Conservation (phyloP, 768 basidiomycete species). For the Termitomyces sp. region DNA sequence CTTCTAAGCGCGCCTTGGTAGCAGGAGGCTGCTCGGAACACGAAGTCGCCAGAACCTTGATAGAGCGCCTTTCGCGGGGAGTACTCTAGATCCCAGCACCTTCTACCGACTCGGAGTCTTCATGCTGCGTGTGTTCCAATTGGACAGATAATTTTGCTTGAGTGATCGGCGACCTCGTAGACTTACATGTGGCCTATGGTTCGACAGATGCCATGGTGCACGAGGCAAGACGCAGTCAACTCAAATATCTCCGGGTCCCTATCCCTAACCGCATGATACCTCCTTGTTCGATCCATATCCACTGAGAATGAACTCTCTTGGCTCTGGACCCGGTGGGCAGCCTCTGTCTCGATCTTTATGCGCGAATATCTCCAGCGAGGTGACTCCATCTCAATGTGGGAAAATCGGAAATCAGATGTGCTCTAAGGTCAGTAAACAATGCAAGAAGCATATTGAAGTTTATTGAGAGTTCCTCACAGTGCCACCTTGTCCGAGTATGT, state of each 20-base stretch:
- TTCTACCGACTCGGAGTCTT: neutral
- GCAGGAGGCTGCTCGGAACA: neutral
- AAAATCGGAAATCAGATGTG: constrained; percentile 18
- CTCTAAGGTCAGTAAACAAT: constrained; percentile 18
- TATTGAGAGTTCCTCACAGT: neutral
- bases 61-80: neutral
- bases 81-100: no score
- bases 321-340: constrained; percentile 19
- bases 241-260: neutral
- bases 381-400: neutral
- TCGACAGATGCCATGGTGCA: neutral
- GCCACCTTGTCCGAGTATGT: constrained; percentile 11
- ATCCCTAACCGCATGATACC: neutral
- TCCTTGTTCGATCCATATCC: no score
- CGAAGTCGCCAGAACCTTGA: neutral
- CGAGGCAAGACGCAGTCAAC: neutral
- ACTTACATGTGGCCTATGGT: neutral
- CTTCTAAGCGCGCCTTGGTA: neutral
- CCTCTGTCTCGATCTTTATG: constrained; percentile 20
- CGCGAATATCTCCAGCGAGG: constrained; percentile 15
- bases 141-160: neutral
- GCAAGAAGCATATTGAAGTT: neutral
- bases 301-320: constrained; percentile 7
- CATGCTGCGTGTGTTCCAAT: neutral
- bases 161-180: neutral